A percentile compares a stretch with the other conserved stretches of the same genome.
Conservation (phyloP, 1,139 yeast genomes). For the Candida neerlandica region DNA sequence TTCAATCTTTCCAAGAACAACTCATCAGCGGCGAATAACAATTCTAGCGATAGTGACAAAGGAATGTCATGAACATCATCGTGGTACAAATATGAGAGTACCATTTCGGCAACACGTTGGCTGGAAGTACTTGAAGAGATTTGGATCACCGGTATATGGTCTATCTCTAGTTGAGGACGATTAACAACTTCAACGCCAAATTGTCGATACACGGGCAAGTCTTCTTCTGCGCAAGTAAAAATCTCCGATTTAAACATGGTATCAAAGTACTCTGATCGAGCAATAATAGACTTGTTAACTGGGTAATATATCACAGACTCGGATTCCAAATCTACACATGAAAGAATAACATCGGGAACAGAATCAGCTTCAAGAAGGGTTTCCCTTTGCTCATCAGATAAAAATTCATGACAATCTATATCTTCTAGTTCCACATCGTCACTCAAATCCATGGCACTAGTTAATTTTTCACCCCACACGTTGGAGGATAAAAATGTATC, state of each 20-base stretch:
- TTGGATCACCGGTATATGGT: conserved; percentile 34
- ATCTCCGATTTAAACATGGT: conserved; percentile 61
- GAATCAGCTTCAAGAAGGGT: conserved; percentile 27
- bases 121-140: conserved; percentile 29
- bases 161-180: conserved; percentile 22
- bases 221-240: conserved; percentile 24
- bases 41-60: conserved; percentile 51
- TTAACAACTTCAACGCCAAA: conserved; percentile 21
- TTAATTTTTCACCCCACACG: conserved; percentile 34
- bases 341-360: conserved; percentile 53
- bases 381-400: conserved; percentile 20
- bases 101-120: conserved; percentile 50
- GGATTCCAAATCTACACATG: conserved; percentile 34
- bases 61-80: conserved; percentile 58
- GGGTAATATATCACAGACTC: conserved; percentile 50
- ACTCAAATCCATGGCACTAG: conserved; percentile 14
- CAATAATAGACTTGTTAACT: conserved; percentile 61
- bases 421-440: conserved; percentile 36
- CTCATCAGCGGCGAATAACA: conserved; percentile 62
- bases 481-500: conserved; percentile 36
- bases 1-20: conserved; percentile 64
- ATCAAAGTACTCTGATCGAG: conserved; percentile 65
- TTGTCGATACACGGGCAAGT: conserved; percentile 20
- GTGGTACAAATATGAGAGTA: conserved; percentile 60
- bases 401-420: conserved; percentile 23